Conservation (phyloP, 208 protist genomes). For the Leishmania major region DNA sequence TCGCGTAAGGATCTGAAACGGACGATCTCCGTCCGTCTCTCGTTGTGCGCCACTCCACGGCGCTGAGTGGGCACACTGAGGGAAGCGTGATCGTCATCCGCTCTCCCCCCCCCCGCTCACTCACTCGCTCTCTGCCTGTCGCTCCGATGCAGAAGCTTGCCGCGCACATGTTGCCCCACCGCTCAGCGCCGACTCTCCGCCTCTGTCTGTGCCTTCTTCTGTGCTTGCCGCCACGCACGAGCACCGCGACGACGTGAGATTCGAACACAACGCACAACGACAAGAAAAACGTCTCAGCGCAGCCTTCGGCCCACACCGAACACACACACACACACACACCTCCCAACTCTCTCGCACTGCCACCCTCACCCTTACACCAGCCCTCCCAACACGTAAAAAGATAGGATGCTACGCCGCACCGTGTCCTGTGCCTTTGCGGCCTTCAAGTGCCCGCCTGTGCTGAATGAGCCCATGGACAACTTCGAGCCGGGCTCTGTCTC, state of each 20-base stretch:
- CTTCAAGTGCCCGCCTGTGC: conserved; percentile 63
- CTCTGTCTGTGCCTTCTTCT: not conserved
- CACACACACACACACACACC: not conserved
- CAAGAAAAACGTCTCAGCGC: not conserved
- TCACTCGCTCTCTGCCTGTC: not conserved
- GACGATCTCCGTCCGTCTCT: not conserved
- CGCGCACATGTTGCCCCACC: not conserved
- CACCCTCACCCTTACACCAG: not conserved
- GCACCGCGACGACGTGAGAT: not conserved
- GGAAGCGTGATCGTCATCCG: not conserved
- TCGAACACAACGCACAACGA: not conserved
- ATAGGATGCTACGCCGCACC: conserved; percentile 74
- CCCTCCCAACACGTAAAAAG: conserved; percentile 4
- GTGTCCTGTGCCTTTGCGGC: conserved; percentile 59
- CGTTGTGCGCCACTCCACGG: not conserved
- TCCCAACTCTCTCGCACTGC: not conserved
- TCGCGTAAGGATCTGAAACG: not conserved
- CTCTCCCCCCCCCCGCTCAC: not conserved
- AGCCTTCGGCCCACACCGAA: not conserved
- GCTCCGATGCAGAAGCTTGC: not conserved
- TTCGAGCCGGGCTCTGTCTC: conserved; percentile 82
- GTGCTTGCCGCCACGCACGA: not conserved
- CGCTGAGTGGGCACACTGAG: not conserved
- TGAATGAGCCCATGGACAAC: conserved; percentile 89
- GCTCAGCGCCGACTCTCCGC: not conserved